These are phyloP conservation scores for Dendrothele bispora DNA, from an alignment of 768 basidiomycete genomes.

Conservation along the genomic window DNA sequence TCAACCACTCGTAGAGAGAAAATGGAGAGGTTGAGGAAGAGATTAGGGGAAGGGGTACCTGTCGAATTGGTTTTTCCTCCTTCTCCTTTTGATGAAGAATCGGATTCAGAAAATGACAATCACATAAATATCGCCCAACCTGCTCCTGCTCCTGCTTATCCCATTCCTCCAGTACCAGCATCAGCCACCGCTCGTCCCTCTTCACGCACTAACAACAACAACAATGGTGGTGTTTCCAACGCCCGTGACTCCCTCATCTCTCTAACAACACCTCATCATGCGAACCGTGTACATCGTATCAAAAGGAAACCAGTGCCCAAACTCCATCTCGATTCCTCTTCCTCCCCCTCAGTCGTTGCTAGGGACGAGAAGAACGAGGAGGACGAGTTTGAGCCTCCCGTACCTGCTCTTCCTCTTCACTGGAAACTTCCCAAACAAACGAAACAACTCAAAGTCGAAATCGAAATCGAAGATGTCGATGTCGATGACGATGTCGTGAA, in stretches of 20 bases:
- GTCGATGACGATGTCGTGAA: background rate
- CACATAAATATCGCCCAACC: background rate
- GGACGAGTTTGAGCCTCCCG: too few species aligned
- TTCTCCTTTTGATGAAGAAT: background rate
- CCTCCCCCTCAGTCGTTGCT: too few species aligned
- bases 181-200: too few species aligned
- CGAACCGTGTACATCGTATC: background rate
- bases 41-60: conserved; percentile 64
- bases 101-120: background rate
- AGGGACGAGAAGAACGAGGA: too few species aligned
- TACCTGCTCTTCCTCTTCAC: too few species aligned
- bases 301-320: conserved; percentile 8
- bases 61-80: conserved; percentile 57
- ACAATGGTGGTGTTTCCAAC: background rate
- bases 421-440: too few species aligned
- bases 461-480: background rate
- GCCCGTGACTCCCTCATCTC: conserved; percentile 4
- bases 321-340: background rate
- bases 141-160: background rate
- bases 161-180: background rate
- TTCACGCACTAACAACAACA: background rate
- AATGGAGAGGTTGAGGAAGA: conserved; percentile 62
- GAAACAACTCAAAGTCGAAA: background rate
- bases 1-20: conserved; percentile 48
- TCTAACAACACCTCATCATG: background rate